Percentiles rank a stretch among this genome's conserved stretches.
phyloP scores from a whole-genome alignment of 208 protist species.

The Histomonas meleagridis region DNA sequence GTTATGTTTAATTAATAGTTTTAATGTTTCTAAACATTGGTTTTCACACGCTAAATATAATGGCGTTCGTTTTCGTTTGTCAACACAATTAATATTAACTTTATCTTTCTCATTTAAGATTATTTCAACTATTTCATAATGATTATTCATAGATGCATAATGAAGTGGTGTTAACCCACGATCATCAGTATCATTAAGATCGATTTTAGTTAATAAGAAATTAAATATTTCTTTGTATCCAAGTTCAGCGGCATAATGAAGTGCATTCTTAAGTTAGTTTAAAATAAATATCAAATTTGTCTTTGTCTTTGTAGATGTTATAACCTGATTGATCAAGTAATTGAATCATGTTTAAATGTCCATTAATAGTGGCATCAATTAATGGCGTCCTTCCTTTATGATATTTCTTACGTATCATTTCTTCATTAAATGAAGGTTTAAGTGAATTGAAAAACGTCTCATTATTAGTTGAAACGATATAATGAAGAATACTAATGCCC shows the following conservation, averaged over 20 bases:
- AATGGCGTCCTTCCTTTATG: too few species aligned
- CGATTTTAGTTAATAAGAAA: neutral
- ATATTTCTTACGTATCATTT: too few species aligned
- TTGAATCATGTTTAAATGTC: neutral
- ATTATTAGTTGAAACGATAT: too few species aligned
- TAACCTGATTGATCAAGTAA: neutral
- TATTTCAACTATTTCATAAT: neutral
- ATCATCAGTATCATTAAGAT: neutral
- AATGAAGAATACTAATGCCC: too few species aligned
- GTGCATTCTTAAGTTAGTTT: slow-evolving; percentile 6
- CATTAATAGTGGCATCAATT: too few species aligned
- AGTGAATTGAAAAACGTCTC: too few species aligned
- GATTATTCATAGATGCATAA: neutral
- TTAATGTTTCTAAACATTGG: too few species aligned
- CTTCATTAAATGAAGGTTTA: too few species aligned
- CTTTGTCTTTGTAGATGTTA: neutral
- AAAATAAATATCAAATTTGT: neutral
- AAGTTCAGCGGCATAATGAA: slow-evolving; percentile 18
- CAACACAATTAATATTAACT: neutral
- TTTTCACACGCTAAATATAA: neutral
- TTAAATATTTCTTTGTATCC: neutral
- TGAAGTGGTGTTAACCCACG: neutral
- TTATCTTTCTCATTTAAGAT: neutral
- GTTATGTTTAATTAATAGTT: neutral
- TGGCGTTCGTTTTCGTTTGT: neutral